A percentile compares a stretch with the other conserved stretches of the same genome.
Evolutionary conservation across 2,329 filamentous ascomycete species (phyloP).

Genomic region (Cladosporium sphaerospermum): DNA sequence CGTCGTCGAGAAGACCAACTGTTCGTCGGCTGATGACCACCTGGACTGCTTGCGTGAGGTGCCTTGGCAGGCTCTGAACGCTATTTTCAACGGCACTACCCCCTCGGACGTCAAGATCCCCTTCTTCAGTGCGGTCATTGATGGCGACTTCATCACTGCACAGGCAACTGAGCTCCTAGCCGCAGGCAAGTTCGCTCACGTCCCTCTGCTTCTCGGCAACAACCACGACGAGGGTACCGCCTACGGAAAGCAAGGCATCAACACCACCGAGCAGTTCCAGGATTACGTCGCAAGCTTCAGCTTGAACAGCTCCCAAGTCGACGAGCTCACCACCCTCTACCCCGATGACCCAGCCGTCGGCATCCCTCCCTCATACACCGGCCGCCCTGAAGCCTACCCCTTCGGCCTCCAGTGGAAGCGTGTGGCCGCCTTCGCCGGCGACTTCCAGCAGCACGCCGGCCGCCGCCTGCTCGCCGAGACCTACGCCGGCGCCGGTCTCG

Average conservation of each 20-base stretch:
- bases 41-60: constrained; percentile 57
- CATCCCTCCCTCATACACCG: not conserved
- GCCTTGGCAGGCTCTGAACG: constrained; percentile 16
- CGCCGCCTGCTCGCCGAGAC: constrained; percentile 3
- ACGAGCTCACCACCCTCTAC: constrained; percentile 1
- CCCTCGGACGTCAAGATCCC: constrained; percentile 2
- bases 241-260: constrained; percentile 19
- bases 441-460: constrained; percentile 9
- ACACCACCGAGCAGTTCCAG: constrained; percentile 21
- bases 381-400: not conserved
- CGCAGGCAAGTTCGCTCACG: constrained; percentile 17
- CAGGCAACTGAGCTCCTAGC: constrained; percentile 1
- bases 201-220: constrained; percentile 23
- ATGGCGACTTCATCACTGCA: constrained; percentile 5
- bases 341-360: constrained; percentile 4
- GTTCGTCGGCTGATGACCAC: constrained; percentile 48
- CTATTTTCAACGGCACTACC: constrained; percentile 16
- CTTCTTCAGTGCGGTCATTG: constrained; percentile 4
- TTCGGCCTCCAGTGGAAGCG: constrained; percentile 10
- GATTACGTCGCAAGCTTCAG: not conserved
- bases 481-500: not conserved
- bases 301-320: not conserved
- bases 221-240: constrained; percentile 24
- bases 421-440: constrained; percentile 4
- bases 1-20: constrained; percentile 54